These are phyloP conservation scores for Tricholoma matsutake DNA, from an alignment of 768 basidiomycete species.

Conservation along the genomic window DNA sequence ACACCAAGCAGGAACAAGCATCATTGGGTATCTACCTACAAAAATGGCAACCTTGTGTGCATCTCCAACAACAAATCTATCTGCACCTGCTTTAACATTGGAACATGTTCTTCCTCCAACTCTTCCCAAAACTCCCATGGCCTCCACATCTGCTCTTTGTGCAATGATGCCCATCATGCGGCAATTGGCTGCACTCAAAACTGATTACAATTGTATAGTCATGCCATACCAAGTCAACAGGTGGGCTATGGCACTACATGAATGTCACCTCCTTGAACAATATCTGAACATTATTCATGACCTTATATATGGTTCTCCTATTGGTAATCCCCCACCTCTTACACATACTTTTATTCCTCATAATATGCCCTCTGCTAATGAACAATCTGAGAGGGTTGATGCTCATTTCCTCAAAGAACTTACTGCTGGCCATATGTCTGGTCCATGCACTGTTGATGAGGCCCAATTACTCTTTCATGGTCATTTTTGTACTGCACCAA, in stretches of 20 bases:
- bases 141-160: not conserved
- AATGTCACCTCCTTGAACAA: not conserved
- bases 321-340: not conserved
- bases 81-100: slow-evolving; percentile 2
- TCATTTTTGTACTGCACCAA: not conserved
- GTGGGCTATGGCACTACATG: not conserved
- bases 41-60: not conserved
- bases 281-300: not conserved
- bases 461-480: not conserved
- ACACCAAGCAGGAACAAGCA: not conserved
- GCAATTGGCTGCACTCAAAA: not conserved
- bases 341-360: not conserved
- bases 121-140: not conserved
- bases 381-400: not conserved
- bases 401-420: not conserved
- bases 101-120: not conserved
- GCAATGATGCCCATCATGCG: not conserved
- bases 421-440: not conserved
- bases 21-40: not conserved
- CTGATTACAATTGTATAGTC: not conserved
- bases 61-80: not conserved
- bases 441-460: not conserved
- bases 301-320: not conserved
- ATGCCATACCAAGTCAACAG: not conserved
- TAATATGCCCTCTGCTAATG: not conserved